Percentiles rank a stretch among this genome's conserved stretches.
Conservation (phyloP, 2,329 filamentous ascomycete genomes). For the Didymella keratinophila region DNA sequence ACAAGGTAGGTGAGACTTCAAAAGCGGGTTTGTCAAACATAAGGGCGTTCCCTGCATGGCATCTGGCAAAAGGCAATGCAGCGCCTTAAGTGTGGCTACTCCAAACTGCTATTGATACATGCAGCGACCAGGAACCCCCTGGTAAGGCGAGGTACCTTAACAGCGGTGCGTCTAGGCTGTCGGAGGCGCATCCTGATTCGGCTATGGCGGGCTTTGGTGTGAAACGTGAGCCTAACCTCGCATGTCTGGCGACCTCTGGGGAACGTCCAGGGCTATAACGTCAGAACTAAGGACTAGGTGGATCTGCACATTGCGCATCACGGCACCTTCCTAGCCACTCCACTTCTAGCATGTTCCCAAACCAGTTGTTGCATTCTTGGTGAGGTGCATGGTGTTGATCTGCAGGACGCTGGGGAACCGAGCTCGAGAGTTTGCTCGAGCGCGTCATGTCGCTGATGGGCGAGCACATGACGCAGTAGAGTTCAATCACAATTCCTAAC, state of each 20-base stretch:
- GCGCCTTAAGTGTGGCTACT: conserved; percentile 50
- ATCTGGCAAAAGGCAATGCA: conserved; percentile 43
- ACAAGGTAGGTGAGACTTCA: conserved; percentile 53
- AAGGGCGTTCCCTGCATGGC: conserved; percentile 50
- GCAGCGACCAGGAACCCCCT: conserved; percentile 44
- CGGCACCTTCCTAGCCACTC: conserved; percentile 28
- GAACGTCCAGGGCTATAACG: conserved; percentile 37
- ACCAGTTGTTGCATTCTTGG: conserved; percentile 20
- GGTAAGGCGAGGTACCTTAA: conserved; percentile 41
- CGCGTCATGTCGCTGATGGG: conserved; percentile 13
- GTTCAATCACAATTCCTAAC: conserved; percentile 4
- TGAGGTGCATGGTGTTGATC: conserved; percentile 25
- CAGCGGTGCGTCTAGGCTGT: conserved; percentile 47
- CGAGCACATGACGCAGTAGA: conserved; percentile 18
- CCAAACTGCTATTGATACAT: conserved; percentile 49
- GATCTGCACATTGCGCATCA: conserved; percentile 40
- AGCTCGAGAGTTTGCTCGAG: conserved; percentile 22
- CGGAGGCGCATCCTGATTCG: conserved; percentile 44
- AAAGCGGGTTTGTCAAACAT: conserved; percentile 52
- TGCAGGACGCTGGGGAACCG: conserved; percentile 23
- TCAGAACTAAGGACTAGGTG: conserved; percentile 34
- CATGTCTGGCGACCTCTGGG: conserved; percentile 52
- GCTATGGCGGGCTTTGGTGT: conserved; percentile 43
- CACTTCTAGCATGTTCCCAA: conserved; percentile 22
- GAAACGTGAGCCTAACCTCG: conserved; percentile 50